Base-by-base conservation (phyloP, 1,139 yeast genomes). In the Zygoascus hellenicus region DNA sequence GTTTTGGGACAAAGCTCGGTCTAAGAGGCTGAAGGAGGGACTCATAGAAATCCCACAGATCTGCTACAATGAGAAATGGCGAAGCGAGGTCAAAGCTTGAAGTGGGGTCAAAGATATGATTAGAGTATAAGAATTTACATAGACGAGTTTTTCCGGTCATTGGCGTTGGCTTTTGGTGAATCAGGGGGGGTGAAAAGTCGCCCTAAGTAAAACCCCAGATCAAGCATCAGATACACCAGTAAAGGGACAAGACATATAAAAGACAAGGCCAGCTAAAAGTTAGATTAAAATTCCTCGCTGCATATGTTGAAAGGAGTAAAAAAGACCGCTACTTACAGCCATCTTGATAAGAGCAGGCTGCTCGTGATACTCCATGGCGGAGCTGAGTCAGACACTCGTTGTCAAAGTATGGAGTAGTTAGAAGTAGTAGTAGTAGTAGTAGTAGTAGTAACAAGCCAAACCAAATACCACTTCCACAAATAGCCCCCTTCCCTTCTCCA, bases 181-280 rank as follows among this genome's bases (percentile, higher is more conserved):
- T 22, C 26, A 22, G 26, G 7, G 26, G 26, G 4, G 6, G 6
- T n/a, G 9, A 36, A 11, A 19, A 36, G 29, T 4, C 39, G 39
- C 14, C 52, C 48, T 3, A 51, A 31, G 16, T 51, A 49, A 6
- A 55, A 52, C 9, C 52, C 54, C 10, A 54, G 38, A 38, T 59
- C 63, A 9, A 58, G 42, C 13, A 56, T 54, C 16, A 59, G 43
- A 16, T 55, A 46, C 9, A 54, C 43, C 26, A 59, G 29, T 16
- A 59, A 50, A 4, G 63, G 63, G 10, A 53, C 42, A 2, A 56
- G 50, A 41, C 60, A 57, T 9, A 57, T 40, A 42, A 58, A 53
- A 2, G 62, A 58, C 39, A 59, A 49, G 13, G 52, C 48, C 26
- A 58, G 54, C 57, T 54, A 17, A 26, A 29, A 19, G 17, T 22